Conservation (phyloP, 495 filamentous ascomycete species). For the Cladorrhinum samala region DNA sequence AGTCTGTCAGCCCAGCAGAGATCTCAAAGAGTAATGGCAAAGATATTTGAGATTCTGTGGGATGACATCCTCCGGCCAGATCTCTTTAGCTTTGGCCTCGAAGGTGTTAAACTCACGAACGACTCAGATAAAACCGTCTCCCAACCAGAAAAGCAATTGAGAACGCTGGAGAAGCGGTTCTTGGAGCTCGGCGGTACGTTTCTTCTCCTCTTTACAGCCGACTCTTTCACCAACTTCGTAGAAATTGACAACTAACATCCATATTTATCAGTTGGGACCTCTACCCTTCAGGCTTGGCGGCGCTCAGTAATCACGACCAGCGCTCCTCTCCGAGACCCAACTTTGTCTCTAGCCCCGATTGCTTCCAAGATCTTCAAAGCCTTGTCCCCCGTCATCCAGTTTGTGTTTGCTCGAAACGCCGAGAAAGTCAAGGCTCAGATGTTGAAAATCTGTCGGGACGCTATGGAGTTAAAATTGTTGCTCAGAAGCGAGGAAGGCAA, state of each 20-base stretch:
- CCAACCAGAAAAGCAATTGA: constrained; percentile 1
- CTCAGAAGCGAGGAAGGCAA: background rate
- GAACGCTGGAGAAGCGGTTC: constrained; percentile 6
- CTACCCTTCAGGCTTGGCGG: constrained; percentile 1
- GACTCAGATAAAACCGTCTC: background rate
- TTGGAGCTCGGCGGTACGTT: constrained; percentile 1
- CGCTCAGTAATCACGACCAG: constrained; percentile 1
- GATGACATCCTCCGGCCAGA: constrained; percentile 12
- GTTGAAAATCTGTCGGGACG: constrained; percentile 8
- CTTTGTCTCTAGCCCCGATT: background rate
- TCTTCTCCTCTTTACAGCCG: too few species aligned
- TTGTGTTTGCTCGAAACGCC: background rate
- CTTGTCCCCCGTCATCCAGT: constrained; percentile 2
- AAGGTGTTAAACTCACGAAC: constrained; percentile 1
- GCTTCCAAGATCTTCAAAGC: background rate
- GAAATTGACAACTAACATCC: too few species aligned
- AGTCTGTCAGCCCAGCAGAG: background rate
- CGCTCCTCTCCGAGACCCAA: background rate
- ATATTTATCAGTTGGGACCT: background rate
- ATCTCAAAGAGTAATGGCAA: constrained; percentile 8
- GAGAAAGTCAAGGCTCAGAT: background rate
- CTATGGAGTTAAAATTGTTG: constrained; percentile 11
- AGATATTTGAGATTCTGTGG: constrained; percentile 13
- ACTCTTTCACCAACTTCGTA: too few species aligned
- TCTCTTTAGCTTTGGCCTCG: constrained; percentile 10